Base-by-base conservation (phyloP, 352 stramenopile genomes). In the Globisporangium radiosum region DNA sequence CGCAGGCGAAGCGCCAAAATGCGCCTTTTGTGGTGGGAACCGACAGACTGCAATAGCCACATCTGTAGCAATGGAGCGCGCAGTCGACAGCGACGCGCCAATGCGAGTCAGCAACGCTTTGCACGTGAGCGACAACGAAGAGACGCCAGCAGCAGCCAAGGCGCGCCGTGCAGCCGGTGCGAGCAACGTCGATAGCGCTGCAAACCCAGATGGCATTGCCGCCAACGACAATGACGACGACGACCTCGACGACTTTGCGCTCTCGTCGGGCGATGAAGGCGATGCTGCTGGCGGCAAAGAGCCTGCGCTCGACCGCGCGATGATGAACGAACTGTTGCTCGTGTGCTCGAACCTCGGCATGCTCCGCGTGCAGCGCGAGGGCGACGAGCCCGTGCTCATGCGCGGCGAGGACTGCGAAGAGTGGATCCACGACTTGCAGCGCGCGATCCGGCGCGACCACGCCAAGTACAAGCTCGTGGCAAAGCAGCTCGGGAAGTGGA, bases 331-430 rank as follows among this genome's bases (percentile, higher is more conserved):
- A 59, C 68, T 94, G 60, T 64, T 94, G 68, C 83, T 94, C 14
- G 85, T 94, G 60, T 94, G 85, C 72, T 94, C 85, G 40, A 94
- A 94, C 64, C 63, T 94, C 19, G 85, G 83, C 40, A 88, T 94
- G 76, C 63, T 92, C 33, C 83, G 78, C 50, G 77, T 88, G 19
- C 67, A 73, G 36, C 65, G 59, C 2, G 79, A 89, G 44, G 78
- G 74, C 14, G 77, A 80, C 11, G 57, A 61, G 17, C 80, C 83
- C 19, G 71, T 91, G 60, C 64, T 96, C 8, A 89, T 92, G 72
- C 81, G 84, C 14, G 81, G 87, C 37, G 87, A 96, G 56, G 73
- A 94, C 68, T 96, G 85, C 51, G 77, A 81, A 25, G 58, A 86
- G 51, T 96, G 87, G 84, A 66, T 96, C 58, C 82, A 94, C 70